Evolutionary conservation across 352 stramenopile genomes (phyloP).

Genomic region (Sclerospora graminicola): DNA sequence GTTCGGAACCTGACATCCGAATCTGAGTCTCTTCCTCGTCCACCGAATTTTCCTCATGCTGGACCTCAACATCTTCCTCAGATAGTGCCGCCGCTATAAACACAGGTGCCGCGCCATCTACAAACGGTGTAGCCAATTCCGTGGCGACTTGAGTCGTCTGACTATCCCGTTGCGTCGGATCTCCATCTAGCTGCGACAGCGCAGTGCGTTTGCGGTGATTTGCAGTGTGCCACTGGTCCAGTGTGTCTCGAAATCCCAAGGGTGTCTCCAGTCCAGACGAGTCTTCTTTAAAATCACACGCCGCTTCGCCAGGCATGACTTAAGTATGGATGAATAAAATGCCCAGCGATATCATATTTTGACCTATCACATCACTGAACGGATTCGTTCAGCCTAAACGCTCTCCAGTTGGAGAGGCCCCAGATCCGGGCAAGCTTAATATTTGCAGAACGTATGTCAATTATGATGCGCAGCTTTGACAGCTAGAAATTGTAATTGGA

Average conservation of each 20-base stretch:
- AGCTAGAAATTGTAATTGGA: too few relatives aligned
- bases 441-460: too few relatives aligned
- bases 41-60: conserved; percentile 18
- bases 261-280: conserved; percentile 43
- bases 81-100: conserved; percentile 32
- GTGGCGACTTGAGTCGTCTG: conserved; percentile 25
- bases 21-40: conserved; percentile 82
- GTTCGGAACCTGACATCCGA: conserved; percentile 59
- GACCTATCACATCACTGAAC: too few relatives aligned
- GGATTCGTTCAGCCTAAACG: too few relatives aligned
- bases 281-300: conserved; percentile 24
- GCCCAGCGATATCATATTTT: too few relatives aligned
- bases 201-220: conserved; percentile 30
- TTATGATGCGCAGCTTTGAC: too few relatives aligned
- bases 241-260: conserved; percentile 50
- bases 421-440: too few relatives aligned
- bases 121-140: conserved; percentile 10
- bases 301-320: not conserved
- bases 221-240: conserved; percentile 17
- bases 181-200: conserved; percentile 13
- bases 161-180: conserved; percentile 40
- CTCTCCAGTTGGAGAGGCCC: too few relatives aligned
- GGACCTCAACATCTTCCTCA: conserved; percentile 4
- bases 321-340: too few relatives aligned
- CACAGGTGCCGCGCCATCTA: conserved; percentile 16